Base-by-base conservation (phyloP, 2,329 filamentous ascomycete species). In the Fusarium anthophilum region DNA sequence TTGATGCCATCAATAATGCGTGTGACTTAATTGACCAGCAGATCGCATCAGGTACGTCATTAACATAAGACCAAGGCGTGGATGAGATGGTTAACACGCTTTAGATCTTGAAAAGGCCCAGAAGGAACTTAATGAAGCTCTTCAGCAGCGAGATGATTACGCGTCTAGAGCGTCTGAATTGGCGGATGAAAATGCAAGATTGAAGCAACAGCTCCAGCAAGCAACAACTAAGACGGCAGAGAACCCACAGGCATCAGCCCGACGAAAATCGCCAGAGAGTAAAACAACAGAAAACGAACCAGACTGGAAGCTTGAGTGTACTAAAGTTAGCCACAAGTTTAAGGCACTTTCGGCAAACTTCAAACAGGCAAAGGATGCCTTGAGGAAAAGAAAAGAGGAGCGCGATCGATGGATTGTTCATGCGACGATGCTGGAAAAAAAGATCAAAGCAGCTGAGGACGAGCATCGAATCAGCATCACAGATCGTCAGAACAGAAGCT, bases 371-470 rank as follows among this genome's bases (percentile, higher is more conserved):
- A 83, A 83, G 63, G 80, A 81, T 18, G 79, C 81, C 13, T 79
- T 86, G 14, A 77, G 79, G 38, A 85, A 82, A 71, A 83, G 83
- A 54, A 85, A 84, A 35, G 80, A 82, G 3, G 82, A 85, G 30
- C 83, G 83, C 8, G 81, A 86, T 12, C 75, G 77, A 38, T 90
- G 88, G 88, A 80, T 82, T 32, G 78, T 81, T 11, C 85, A 87
- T 61, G 84, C 85, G 10, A 82, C 82, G 28, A 74, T 80, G 18
- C 77, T 89, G 24, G 81, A 86, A 58, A 79, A 79, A 32, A 87
- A 82, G 66, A 81, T 89, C 17, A 81, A 82, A 51, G 80, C 77
- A 30, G 80, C 88, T 15, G 84, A 87, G 68, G 81, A 81, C 38
- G 82, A 83, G 62, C 77, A 81, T 39, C 77, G 76, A 9, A 80